These are phyloP conservation scores for Cutaneotrichosporon sp. DNA, from an alignment of 1,284 basidiomycete species.

Conservation along the genomic window DNA sequence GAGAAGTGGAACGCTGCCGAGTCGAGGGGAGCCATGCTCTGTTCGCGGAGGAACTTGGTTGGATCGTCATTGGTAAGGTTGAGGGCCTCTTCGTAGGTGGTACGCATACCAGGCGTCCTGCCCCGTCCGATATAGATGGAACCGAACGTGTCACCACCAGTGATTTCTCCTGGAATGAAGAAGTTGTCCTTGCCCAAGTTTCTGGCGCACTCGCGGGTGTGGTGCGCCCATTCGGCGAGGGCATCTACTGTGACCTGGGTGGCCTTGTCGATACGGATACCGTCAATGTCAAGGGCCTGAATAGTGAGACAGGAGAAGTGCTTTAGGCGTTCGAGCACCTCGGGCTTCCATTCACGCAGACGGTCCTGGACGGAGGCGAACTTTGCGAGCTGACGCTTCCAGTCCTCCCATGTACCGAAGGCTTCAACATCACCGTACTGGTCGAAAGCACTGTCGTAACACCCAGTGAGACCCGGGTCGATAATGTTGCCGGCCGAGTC, in stretches of 20 bases:
- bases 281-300: slow-evolving; percentile 79
- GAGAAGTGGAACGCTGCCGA: slow-evolving; percentile 85
- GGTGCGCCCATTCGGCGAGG: slow-evolving; percentile 66
- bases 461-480: slow-evolving; percentile 60
- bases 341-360: slow-evolving; percentile 77
- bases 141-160: slow-evolving; percentile 87
- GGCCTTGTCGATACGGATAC: slow-evolving; percentile 88
- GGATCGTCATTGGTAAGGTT: slow-evolving; percentile 54
- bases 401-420: slow-evolving; percentile 75
- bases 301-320: slow-evolving; percentile 77
- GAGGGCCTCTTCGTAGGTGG: slow-evolving; percentile 62
- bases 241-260: slow-evolving; percentile 82
- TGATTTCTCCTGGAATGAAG: slow-evolving; percentile 84
- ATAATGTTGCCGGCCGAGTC: slow-evolving; percentile 64
- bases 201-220: slow-evolving; percentile 66
- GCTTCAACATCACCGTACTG: slow-evolving; percentile 93
- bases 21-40: slow-evolving; percentile 62
- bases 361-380: slow-evolving; percentile 92
- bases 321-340: slow-evolving; percentile 68
- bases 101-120: slow-evolving; percentile 61
- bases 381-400: slow-evolving; percentile 84
- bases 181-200: slow-evolving; percentile 74
- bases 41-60: slow-evolving; percentile 72
- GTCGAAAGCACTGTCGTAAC: slow-evolving; percentile 76
- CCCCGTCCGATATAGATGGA: slow-evolving; percentile 81